These are phyloP conservation scores for Aspergillus kassunensis DNA, from an alignment of 495 filamentous ascomycete genomes.

Conservation along the genomic window DNA sequence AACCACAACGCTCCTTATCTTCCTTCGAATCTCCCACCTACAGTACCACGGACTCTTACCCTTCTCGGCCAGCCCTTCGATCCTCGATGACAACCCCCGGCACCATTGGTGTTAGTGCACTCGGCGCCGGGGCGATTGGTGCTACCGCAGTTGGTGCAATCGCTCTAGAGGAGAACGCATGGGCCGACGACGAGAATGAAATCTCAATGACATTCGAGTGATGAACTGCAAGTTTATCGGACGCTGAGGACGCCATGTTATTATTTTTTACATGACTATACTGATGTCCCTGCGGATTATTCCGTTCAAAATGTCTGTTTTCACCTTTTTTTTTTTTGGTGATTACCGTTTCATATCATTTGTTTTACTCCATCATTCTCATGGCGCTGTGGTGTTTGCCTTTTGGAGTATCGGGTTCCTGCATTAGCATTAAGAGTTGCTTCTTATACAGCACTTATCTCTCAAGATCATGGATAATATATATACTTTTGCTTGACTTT, in stretches of 20 bases:
- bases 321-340: too few species aligned
- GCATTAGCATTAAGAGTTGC: neutral
- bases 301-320: neutral
- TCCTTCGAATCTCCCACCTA: constrained; percentile 12
- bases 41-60: constrained; percentile 5
- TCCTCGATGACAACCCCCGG: constrained; percentile 38
- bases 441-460: neutral
- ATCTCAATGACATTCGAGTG: constrained; percentile 58
- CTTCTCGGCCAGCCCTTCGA: constrained; percentile 37
- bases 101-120: constrained; percentile 14
- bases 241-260: neutral
- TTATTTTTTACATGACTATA: neutral
- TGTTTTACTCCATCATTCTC: too few species aligned
- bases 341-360: too few species aligned
- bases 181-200: constrained; percentile 68
- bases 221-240: constrained; percentile 13
- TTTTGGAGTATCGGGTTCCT: neutral
- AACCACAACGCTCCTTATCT: constrained; percentile 25
- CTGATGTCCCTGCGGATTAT: neutral
- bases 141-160: constrained; percentile 33
- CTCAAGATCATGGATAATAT: neutral
- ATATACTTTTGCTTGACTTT: neutral
- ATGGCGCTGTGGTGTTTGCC: neutral
- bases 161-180: constrained; percentile 66
- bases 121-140: neutral